These are phyloP conservation scores for Cyclotella baltica DNA, from an alignment of 108 stramenopile genomes.

Conservation along the genomic window DNA sequence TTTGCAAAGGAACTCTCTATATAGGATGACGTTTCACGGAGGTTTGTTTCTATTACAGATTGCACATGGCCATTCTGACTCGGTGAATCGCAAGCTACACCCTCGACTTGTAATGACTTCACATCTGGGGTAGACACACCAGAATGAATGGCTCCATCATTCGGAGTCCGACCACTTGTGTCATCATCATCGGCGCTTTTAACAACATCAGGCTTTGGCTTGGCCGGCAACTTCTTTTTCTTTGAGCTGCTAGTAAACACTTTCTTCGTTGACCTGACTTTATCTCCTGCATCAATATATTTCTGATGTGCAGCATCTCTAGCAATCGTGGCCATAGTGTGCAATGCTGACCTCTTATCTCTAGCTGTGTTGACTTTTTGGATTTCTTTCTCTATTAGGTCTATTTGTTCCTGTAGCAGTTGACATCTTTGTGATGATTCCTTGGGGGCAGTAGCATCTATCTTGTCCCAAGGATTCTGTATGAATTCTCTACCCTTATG, in stretches of 20 bases:
- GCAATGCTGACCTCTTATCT: slow-evolving; percentile 27
- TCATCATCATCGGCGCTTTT: not conserved
- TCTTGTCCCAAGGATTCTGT: slow-evolving; percentile 68
- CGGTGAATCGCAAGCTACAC: too few relatives aligned
- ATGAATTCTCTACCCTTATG: slow-evolving; percentile 56
- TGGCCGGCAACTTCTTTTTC: not conserved
- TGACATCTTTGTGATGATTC: slow-evolving; percentile 65
- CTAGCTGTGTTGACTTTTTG: slow-evolving; percentile 34
- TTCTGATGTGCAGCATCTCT: slow-evolving; percentile 12
- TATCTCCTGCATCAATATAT: slow-evolving; percentile 33
- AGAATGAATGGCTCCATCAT: too few relatives aligned
- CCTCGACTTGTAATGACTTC: too few relatives aligned
- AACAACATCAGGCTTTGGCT: not conserved
- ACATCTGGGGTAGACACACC: too few relatives aligned
- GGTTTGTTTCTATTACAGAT: too few relatives aligned
- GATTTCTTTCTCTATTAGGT: slow-evolving; percentile 46
- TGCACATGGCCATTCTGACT: too few relatives aligned
- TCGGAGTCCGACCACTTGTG: too few relatives aligned
- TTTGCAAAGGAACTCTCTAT: too few relatives aligned
- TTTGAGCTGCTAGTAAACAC: slow-evolving; percentile 6
- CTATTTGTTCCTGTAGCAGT: slow-evolving; percentile 47
- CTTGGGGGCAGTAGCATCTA: slow-evolving; percentile 62
- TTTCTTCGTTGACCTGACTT: slow-evolving; percentile 15
- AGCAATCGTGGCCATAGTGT: slow-evolving; percentile 27
- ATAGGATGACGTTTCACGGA: too few relatives aligned